phyloP scores from a whole-genome alignment of 805 yeast genomes.

The Blastobotrys mokoenaii region DNA sequence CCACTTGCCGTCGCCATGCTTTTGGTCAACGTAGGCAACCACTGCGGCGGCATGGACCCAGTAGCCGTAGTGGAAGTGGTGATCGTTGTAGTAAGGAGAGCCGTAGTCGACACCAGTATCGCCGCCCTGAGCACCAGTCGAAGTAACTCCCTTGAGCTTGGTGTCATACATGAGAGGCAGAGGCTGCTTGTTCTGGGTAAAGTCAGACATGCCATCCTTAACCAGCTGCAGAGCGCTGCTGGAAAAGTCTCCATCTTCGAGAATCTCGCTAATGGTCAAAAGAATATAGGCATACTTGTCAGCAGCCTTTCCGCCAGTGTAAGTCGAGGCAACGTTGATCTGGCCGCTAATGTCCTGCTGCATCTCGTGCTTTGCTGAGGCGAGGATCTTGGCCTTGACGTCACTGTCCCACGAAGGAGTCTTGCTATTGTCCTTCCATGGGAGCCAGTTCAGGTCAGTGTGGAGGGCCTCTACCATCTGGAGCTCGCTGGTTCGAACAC shows the following conservation, averaged over 20 bases:
- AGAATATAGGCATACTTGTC: constrained; percentile 88
- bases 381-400: constrained; percentile 30
- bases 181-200: constrained; percentile 58
- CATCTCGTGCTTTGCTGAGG: constrained; percentile 46
- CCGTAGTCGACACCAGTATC: constrained; percentile 59
- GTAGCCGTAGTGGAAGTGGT: constrained; percentile 85
- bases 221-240: constrained; percentile 44
- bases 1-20: constrained; percentile 44
- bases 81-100: constrained; percentile 69
- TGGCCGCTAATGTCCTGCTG: constrained; percentile 47
- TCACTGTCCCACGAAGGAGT: constrained; percentile 29
- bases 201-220: constrained; percentile 61
- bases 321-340: constrained; percentile 77
- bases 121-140: constrained; percentile 24
- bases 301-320: constrained; percentile 77
- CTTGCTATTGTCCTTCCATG: constrained; percentile 39
- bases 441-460: constrained; percentile 41
- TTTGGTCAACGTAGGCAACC: constrained; percentile 52
- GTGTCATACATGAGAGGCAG: constrained; percentile 73
- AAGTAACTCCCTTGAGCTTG: constrained; percentile 40
- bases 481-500: constrained; percentile 27
- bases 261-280: constrained; percentile 58
- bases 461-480: constrained; percentile 33
- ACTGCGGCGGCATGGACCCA: constrained; percentile 76
- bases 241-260: constrained; percentile 49